phyloP scores from a whole-genome alignment of 331 rosid genomes.

The Phaseolus coccineus region DNA sequence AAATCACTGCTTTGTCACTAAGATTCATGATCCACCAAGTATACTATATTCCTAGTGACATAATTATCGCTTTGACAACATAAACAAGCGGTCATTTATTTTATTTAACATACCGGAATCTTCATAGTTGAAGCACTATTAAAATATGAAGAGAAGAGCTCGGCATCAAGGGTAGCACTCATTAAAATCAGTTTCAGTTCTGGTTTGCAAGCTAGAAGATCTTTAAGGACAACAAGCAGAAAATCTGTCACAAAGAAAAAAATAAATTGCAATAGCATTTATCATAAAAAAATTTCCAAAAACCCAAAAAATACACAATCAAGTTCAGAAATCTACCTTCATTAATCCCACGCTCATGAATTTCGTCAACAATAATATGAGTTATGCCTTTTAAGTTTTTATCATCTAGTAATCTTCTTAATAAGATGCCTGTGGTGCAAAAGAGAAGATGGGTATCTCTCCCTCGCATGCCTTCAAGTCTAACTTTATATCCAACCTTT shows the following conservation, averaged over 20 bases:
- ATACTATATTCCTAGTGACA: constrained; percentile 17
- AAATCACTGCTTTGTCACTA: not conserved
- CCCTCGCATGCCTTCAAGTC: constrained; percentile 92
- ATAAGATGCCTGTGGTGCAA: constrained; percentile 96
- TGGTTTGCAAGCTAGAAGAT: constrained; percentile 86
- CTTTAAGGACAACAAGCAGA: constrained; percentile 91
- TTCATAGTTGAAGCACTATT: constrained; percentile 66
- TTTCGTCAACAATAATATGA: constrained; percentile 96
- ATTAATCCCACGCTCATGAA: constrained; percentile 98
- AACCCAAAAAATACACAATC: constrained; percentile 27
- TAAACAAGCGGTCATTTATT: constrained; percentile 35
- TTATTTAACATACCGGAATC: constrained; percentile 67
- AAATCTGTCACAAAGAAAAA: constrained; percentile 69
- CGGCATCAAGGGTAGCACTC: constrained; percentile 99
- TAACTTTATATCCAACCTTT: constrained; percentile 97
- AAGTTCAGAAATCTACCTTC: constrained; percentile 73
- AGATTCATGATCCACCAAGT: constrained; percentile 7
- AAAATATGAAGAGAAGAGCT: constrained; percentile 88
- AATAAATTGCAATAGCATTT: constrained; percentile 40
- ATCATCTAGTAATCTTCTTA: constrained; percentile 92
- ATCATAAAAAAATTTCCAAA: constrained; percentile 49
- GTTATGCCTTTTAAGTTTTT: constrained; percentile 83
- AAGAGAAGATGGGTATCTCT: constrained; percentile 91
- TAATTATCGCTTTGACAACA: constrained; percentile 29
- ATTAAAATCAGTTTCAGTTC: constrained; percentile 87